These are phyloP conservation scores for Cystofilobasidium capitatum DNA, from an alignment of 768 basidiomycete species.

Conservation along the genomic window DNA sequence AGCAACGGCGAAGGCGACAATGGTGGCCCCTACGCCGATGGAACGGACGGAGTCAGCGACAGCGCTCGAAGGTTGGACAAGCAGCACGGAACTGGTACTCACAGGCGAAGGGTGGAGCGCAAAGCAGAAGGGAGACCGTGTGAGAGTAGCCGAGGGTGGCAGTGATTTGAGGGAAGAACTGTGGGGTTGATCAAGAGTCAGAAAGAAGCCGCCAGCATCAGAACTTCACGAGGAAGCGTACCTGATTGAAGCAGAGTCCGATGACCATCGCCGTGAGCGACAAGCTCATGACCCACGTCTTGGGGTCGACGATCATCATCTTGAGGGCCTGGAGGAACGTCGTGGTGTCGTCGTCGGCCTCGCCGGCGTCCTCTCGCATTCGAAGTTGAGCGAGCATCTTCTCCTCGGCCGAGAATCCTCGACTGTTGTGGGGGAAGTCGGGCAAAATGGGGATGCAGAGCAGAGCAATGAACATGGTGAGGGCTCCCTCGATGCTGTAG, in stretches of 20 bases:
- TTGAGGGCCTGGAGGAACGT: neutral
- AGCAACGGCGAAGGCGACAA: slow-evolving; percentile 47
- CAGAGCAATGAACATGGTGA: slow-evolving; percentile 55
- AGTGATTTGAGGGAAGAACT: slow-evolving; percentile 45
- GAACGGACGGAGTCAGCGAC: neutral
- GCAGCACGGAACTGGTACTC: neutral
- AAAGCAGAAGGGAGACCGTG: slow-evolving; percentile 62
- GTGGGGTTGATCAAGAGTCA: no score
- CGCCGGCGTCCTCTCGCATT: slow-evolving; percentile 39
- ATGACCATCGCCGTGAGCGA: slow-evolving; percentile 17
- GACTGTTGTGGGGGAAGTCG: slow-evolving; percentile 44
- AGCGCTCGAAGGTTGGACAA: no score
- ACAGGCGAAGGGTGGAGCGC: slow-evolving; percentile 42
- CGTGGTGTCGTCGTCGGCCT: neutral
- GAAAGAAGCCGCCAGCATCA: neutral
- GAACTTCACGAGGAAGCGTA: slow-evolving; percentile 44
- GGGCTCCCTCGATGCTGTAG: slow-evolving; percentile 63
- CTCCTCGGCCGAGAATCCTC: slow-evolving; percentile 37
- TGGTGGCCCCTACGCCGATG: slow-evolving; percentile 52
- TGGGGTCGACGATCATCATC: neutral
- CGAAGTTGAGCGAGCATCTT: slow-evolving; percentile 36
- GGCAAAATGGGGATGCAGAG: slow-evolving; percentile 43
- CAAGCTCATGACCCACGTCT: slow-evolving; percentile 11
- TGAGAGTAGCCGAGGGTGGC: slow-evolving; percentile 52
- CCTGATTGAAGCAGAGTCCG: slow-evolving; percentile 25